Percentiles rank a stretch among this genome's conserved stretches.
These are phyloP conservation scores for Diaporthe eres DNA, from an alignment of 2,329 filamentous ascomycete species.

Conservation along the genomic window DNA sequence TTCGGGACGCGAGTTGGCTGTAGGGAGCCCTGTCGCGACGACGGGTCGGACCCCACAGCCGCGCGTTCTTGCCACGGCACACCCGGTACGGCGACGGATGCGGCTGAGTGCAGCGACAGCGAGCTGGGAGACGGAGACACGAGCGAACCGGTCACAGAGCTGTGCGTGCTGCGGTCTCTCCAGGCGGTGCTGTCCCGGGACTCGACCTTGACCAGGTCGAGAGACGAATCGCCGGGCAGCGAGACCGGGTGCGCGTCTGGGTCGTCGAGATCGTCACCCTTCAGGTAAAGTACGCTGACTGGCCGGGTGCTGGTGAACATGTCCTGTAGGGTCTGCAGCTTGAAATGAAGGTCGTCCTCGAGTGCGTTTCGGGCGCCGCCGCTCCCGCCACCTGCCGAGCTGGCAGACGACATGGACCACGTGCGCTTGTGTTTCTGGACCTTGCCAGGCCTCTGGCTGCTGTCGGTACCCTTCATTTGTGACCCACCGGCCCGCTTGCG, in stretches of 20 bases:
- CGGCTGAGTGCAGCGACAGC: slow-evolving; percentile 72
- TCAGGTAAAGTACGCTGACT: slow-evolving; percentile 82
- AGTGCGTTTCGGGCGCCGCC: slow-evolving; percentile 62
- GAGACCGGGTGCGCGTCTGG: slow-evolving; percentile 84
- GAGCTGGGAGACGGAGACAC: slow-evolving; percentile 78
- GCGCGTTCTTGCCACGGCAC: slow-evolving; percentile 72
- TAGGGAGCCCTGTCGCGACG: slow-evolving; percentile 62
- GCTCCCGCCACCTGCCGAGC: slow-evolving; percentile 66
- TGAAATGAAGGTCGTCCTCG: slow-evolving; percentile 84
- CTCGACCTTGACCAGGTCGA: slow-evolving; percentile 70
- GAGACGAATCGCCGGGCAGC: slow-evolving; percentile 74
- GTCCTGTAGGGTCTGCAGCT: slow-evolving; percentile 83
- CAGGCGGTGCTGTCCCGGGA: slow-evolving; percentile 64
- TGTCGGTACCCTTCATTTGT: slow-evolving; percentile 58
- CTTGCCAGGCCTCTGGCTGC: slow-evolving; percentile 79
- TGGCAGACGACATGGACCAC: slow-evolving; percentile 92
- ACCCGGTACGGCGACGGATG: slow-evolving; percentile 57
- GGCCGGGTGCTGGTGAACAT: slow-evolving; percentile 90
- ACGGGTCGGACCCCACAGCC: slow-evolving; percentile 60
- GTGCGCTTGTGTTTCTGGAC: slow-evolving; percentile 91
- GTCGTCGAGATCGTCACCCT: slow-evolving; percentile 83
- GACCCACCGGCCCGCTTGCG: slow-evolving; percentile 68
- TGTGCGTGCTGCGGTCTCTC: slow-evolving; percentile 66
- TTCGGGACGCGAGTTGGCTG: slow-evolving; percentile 67
- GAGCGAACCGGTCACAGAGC: slow-evolving; percentile 73